A percentile compares a stretch with the other conserved stretches of the same genome.
These are phyloP conservation scores for Datisca glomerata DNA, from an alignment of 306 rosid genomes.

Conservation along the genomic window DNA sequence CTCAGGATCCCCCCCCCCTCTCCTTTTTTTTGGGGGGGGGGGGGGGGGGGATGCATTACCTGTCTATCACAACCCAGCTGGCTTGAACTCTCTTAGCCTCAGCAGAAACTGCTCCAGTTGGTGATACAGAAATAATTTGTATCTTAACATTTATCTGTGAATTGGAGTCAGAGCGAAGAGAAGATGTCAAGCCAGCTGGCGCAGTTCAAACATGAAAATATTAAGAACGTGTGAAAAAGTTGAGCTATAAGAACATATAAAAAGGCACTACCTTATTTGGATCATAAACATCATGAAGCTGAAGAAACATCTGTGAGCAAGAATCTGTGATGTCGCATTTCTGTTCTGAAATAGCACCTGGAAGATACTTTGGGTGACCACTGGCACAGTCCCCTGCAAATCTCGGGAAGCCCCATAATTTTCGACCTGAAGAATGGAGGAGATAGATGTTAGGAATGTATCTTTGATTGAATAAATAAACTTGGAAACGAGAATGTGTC, in stretches of 20 bases:
- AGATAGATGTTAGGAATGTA: too few species aligned
- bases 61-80: constrained; percentile 92
- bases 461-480: too few species aligned
- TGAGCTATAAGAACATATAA: background rate
- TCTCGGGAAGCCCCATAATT: constrained; percentile 74
- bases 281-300: constrained; percentile 82
- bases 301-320: constrained; percentile 93
- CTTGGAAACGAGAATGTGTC: too few species aligned
- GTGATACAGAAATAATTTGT: constrained; percentile 80
- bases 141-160: constrained; percentile 88
- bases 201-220: too few species aligned
- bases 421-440: constrained; percentile 42
- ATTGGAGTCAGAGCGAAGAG: constrained; percentile 1
- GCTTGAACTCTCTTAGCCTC: constrained; percentile 90
- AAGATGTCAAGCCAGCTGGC: too few species aligned
- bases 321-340: constrained; percentile 68
- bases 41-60: constrained; percentile 33
- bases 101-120: constrained; percentile 80
- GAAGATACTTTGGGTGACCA: constrained; percentile 40
- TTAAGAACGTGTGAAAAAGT: too few species aligned
- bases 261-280: constrained; percentile 55
- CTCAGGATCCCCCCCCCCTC: too few species aligned
- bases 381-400: constrained; percentile 89
- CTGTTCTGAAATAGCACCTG: constrained; percentile 54
- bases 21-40: background rate